Evolutionary conservation across 345 rosid species (phyloP), one percentile per base, ranked within the genome.

Genomic region (Bretschneidera sinensis): DNA sequence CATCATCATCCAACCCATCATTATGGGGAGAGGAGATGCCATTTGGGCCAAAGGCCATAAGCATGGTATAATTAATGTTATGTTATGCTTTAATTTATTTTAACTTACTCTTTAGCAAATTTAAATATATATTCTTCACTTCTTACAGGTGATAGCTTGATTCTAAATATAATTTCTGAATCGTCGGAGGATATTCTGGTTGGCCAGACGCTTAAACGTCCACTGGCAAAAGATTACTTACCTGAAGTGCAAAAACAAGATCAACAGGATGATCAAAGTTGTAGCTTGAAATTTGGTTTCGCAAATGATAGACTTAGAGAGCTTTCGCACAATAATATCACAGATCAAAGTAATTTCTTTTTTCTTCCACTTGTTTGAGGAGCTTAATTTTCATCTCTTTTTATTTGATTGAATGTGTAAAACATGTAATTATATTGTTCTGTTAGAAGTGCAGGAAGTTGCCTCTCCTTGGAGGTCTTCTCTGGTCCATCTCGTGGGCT

Each of bases 391-490:
- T 65, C 49, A 28, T 71, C 31, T 60, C 58, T 57, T 50, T 61
- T 43, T 67, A 50, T 66, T 59, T 62, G 56, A 63, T 71, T 68
- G 61, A 60, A 62, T 75, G 59, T 78, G 71, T 58, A 70, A 80
- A 74, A 52, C 83, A 71, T 62, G 76, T 79, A 62, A 76, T n/a
- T 74, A 73, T 77, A 80, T 64, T 58, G 62, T 73, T 83, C 74
- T 77, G 75, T 85, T 91, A 84, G 77, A 85, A 85, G 74, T 95
- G 95, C 99, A 91, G 99, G 87, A 78, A 87, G 88, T 72, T 86
- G 89, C 74, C 83, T 95, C 65, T 82, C 81, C 55, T 74, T 95
- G 81, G 96, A 91, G 77, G 89, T 91, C 72, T 74, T 86, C 54
- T 81, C 95, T 4, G 97, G 99, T 77, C 96, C 99, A 77, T 70